Conservation (phyloP, 176 grass and related monocot genomes). For the Triticum urartu region DNA sequence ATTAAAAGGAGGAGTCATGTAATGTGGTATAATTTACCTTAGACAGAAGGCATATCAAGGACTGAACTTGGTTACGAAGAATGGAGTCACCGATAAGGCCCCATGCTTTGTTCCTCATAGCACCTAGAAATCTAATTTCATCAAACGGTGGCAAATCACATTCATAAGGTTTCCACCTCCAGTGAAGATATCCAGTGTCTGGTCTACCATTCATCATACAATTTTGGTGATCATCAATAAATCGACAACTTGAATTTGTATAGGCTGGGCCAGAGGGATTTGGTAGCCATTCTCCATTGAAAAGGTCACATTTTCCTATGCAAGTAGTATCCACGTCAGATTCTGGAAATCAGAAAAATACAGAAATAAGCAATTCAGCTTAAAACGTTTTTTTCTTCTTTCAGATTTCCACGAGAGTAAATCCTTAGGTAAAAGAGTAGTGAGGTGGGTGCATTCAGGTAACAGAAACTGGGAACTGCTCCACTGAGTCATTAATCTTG, state of each 20-base stretch:
- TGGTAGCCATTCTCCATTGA: constrained; percentile 63
- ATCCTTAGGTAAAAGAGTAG: neutral
- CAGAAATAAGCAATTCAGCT: neutral
- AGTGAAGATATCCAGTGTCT: constrained; percentile 59
- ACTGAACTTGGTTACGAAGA: constrained; percentile 87
- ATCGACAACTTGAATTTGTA: constrained; percentile 72
- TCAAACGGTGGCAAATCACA: constrained; percentile 63
- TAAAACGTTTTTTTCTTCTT: neutral
- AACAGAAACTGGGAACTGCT: neutral
- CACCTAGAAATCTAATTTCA: constrained; percentile 56
- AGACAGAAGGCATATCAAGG: constrained; percentile 82
- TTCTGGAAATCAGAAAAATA: constrained; percentile 25
- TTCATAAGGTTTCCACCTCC: constrained; percentile 77
- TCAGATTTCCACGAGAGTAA: neutral
- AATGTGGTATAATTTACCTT: constrained; percentile 43
- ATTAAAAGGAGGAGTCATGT: neutral
- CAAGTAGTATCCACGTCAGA: constrained; percentile 15
- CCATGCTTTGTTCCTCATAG: constrained; percentile 73
- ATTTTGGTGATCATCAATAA: constrained; percentile 77
- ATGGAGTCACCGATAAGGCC: constrained; percentile 80
- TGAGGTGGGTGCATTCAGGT: neutral
- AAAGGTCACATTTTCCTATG: constrained; percentile 54
- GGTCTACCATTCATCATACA: constrained; percentile 78
- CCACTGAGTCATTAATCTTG: neutral
- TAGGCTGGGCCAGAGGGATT: constrained; percentile 68